These are phyloP conservation scores for Chrysanthemum seticuspe DNA, from an alignment of 129 eudicot genomes.

Conservation along the genomic window DNA sequence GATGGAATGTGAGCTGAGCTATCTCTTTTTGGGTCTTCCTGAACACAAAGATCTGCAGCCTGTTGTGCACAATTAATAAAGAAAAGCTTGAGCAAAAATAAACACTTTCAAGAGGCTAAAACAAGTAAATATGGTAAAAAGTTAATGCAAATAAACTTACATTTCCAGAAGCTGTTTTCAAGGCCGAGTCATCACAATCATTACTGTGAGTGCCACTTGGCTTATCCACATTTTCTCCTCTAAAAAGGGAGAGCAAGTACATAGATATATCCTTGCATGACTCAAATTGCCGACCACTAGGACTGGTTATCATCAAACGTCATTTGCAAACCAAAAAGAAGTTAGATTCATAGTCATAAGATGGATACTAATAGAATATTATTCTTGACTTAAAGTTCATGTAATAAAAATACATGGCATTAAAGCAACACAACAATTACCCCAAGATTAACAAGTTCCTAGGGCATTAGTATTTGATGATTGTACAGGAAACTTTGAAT, in stretches of 20 bases:
- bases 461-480: background rate
- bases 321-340: conserved; percentile 19
- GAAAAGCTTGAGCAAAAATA: no score
- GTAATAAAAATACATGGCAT: background rate
- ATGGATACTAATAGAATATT: background rate
- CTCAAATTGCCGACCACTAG: conserved; percentile 75
- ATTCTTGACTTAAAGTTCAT: background rate
- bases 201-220: conserved; percentile 20
- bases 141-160: conserved; percentile 45
- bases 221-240: conserved; percentile 41
- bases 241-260: conserved; percentile 65
- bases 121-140: background rate
- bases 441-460: background rate
- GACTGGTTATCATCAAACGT: conserved; percentile 56
- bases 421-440: background rate
- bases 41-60: conserved; percentile 34
- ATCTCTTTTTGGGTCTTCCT: conserved; percentile 22
- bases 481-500: background rate
- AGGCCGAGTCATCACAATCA: conserved; percentile 20
- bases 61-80: conserved; percentile 24
- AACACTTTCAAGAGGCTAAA: background rate
- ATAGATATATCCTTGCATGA: conserved; percentile 80
- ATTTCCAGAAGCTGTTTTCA: conserved; percentile 34
- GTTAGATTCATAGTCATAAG: conserved; percentile 5
- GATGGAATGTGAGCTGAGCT: conserved; percentile 27